These are phyloP conservation scores for Yamadazyma spencermartinsiae DNA, from an alignment of 1,139 yeast genomes.

Conservation along the genomic window DNA sequence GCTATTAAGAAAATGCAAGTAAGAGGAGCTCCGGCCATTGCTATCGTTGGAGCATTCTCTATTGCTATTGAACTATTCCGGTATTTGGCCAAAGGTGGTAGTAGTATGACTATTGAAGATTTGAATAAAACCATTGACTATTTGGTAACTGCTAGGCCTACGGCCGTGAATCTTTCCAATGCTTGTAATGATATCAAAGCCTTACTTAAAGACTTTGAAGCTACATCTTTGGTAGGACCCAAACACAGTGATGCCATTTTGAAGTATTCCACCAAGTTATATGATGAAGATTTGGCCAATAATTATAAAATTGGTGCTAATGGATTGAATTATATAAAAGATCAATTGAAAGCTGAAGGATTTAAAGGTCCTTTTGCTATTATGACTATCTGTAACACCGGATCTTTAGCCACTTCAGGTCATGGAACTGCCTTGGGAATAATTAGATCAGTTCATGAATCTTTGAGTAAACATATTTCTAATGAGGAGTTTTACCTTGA, in stretches of 20 bases:
- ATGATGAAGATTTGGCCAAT: conserved; percentile 73
- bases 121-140: conserved; percentile 56
- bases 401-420: conserved; percentile 94
- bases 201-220: conserved; percentile 19
- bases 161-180: conserved; percentile 89
- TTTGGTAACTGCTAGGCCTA: conserved; percentile 80
- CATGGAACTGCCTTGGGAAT: conserved; percentile 97
- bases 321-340: conserved; percentile 70
- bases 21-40: conserved; percentile 98
- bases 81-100: conserved; percentile 13
- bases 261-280: conserved; percentile 57
- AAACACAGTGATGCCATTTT: conserved; percentile 41
- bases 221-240: conserved; percentile 19
- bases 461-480: conserved; percentile 26
- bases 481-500: conserved; percentile 46
- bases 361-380: conserved; percentile 73
- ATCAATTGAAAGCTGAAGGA: conserved; percentile 45
- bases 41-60: conserved; percentile 87
- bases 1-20: conserved; percentile 92
- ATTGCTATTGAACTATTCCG: conserved; percentile 66
- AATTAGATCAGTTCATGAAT: conserved; percentile 65
- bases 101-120: conserved; percentile 26
- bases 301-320: conserved; percentile 76
- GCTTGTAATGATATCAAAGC: conserved; percentile 64
- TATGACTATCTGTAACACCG: conserved; percentile 83